Evolutionary conservation across 2,329 filamentous ascomycete species (phyloP).

Genomic region (Diplodia mutila): DNA sequence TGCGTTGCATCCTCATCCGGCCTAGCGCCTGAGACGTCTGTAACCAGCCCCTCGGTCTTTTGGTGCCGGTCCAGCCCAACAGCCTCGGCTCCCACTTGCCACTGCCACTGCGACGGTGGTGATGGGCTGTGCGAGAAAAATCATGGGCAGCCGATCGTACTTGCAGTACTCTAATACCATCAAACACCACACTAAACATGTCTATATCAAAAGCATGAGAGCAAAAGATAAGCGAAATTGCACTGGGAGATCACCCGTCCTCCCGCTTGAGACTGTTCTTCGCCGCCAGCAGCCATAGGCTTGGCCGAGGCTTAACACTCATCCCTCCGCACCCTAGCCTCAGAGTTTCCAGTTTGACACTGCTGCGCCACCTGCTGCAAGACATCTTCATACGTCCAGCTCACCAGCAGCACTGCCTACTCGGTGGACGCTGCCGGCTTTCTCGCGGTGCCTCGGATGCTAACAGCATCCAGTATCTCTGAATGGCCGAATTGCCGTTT

Average conservation of each 20-base stretch:
- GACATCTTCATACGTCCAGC: neutral
- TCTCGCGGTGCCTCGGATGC: neutral
- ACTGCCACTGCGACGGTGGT: no score
- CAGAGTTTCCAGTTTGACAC: conserved; percentile 1
- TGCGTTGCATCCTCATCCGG: neutral
- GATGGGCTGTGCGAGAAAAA: neutral
- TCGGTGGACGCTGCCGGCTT: neutral
- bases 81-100: neutral
- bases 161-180: neutral
- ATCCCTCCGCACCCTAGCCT: neutral
- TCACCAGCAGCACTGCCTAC: neutral
- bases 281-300: neutral
- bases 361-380: neutral
- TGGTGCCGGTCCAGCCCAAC: neutral
- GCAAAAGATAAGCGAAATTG: conserved; percentile 10
- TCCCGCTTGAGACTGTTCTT: neutral
- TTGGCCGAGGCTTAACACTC: neutral
- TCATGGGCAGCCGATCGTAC: neutral
- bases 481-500: neutral
- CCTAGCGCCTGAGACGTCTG: neutral
- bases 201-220: neutral
- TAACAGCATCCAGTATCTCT: neutral
- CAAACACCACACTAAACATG: conserved; percentile 1
- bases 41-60: neutral
- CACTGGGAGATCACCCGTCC: conserved; percentile 10